A percentile compares a stretch with the other conserved stretches of the same genome.
These are phyloP conservation scores for Raffaelea arxii DNA, from an alignment of 2,329 filamentous ascomycete species.

Conservation along the genomic window DNA sequence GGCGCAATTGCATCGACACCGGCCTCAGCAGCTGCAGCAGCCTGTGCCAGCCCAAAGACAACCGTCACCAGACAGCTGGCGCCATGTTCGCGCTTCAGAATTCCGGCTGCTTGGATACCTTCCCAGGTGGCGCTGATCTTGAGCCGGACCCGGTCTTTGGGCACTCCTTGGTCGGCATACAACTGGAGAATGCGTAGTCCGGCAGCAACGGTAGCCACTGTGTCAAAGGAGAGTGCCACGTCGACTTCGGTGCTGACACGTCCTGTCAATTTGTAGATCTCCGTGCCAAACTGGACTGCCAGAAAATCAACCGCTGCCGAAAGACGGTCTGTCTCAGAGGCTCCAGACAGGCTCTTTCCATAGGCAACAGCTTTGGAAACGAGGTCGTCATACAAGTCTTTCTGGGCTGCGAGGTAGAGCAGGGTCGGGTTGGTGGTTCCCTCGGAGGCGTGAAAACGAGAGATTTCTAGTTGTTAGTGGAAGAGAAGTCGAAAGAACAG, in stretches of 20 bases:
- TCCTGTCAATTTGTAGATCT: conserved; percentile 66
- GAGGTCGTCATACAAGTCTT: conserved; percentile 60
- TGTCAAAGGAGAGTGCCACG: conserved; percentile 64
- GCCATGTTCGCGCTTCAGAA: conserved; percentile 60
- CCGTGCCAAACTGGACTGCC: conserved; percentile 66
- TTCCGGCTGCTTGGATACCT: conserved; percentile 66
- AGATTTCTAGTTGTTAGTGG: conserved; percentile 42
- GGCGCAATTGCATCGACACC: conserved; percentile 54
- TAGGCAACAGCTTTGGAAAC: conserved; percentile 59
- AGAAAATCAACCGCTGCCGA: conserved; percentile 63
- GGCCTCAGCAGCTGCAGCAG: conserved; percentile 51
- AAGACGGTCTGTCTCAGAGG: conserved; percentile 53
- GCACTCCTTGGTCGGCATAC: conserved; percentile 61
- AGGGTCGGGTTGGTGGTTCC: conserved; percentile 72
- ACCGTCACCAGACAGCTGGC: conserved; percentile 60
- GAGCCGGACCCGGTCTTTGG: conserved; percentile 64
- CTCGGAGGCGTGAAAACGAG: conserved; percentile 75
- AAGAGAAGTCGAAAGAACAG: neutral
- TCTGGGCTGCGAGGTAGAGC: conserved; percentile 69
- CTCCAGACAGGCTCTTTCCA: conserved; percentile 42
- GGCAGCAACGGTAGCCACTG: conserved; percentile 59
- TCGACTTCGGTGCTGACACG: conserved; percentile 74
- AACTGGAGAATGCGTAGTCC: conserved; percentile 67
- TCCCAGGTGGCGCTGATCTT: conserved; percentile 75
- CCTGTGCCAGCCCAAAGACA: conserved; percentile 66